Evolutionary conservation across 176 grass and related monocot species (phyloP).

Genomic region (Elaeis guineensis): DNA sequence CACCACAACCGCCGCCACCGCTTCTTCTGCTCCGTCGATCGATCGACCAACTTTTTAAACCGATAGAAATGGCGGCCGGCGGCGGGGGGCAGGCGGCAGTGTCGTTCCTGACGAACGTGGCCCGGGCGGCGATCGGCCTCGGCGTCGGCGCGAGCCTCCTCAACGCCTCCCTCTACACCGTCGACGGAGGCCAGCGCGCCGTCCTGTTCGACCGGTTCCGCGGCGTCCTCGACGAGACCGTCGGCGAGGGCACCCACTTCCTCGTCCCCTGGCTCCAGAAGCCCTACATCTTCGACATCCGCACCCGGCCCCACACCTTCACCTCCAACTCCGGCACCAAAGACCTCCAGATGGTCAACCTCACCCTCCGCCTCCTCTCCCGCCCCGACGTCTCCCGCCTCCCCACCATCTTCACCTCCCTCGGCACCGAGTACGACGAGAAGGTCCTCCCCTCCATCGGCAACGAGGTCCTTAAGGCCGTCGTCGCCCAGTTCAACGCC

Average conservation of each 20-base stretch:
- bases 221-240: conserved; percentile 67
- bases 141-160: conserved; percentile 52
- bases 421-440: conserved; percentile 93
- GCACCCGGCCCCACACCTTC: conserved; percentile 94
- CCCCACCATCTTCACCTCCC: conserved; percentile 99
- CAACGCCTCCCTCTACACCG: conserved; percentile 83
- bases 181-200: conserved; percentile 89
- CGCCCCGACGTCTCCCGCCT: conserved; percentile 70
- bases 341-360: conserved; percentile 97
- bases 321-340: conserved; percentile 96
- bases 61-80: background rate
- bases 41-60: too few species aligned
- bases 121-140: conserved; percentile 57
- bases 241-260: conserved; percentile 92
- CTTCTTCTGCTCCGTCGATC: too few species aligned
- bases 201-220: conserved; percentile 97
- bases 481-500: conserved; percentile 98
- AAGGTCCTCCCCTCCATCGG: conserved; percentile 99
- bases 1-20: too few species aligned
- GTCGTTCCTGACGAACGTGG: conserved; percentile 71
- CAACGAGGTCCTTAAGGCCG: conserved; percentile 97
- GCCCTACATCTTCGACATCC: conserved; percentile 94
- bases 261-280: conserved; percentile 96
- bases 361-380: conserved; percentile 92
- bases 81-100: conserved; percentile 56